Evolutionary conservation across 1,139 yeast genomes (phyloP), one percentile per base, ranked within the genome.

Genomic region (Sugiyamaella paludigena): DNA sequence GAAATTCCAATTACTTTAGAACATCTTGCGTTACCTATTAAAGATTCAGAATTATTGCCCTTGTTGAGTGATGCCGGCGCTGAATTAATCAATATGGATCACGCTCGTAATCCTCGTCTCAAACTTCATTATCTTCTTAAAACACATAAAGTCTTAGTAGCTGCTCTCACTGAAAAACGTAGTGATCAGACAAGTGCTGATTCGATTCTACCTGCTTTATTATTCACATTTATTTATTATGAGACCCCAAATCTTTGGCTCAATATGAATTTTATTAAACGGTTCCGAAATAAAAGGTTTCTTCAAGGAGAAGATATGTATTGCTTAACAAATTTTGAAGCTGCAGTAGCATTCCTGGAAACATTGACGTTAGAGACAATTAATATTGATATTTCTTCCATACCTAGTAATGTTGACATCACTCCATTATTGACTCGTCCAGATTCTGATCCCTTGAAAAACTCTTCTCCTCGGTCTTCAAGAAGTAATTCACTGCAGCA

Each of bases 271-370:
- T 80, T 75, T 59, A 77, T 81, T 49, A 78, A 77, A 52, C 65
- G 84, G 42, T 83, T 81, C 62, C 71, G 84, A 44, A 78, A 80
- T 51, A 69, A 70, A 33, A 62, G 65, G 26, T 68, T 72, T 15
- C 59, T 77, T 36, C 68, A 67, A 27, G 83, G 83, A 27, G 81
- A 79, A 53, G 71, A 78, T 27, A 64, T 79, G 28, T 83, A 80
- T 61, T 80, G 82, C 44, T 62, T 81, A 42, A 83, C 87, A 1
- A 83, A 83, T 59, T 67, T 80, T 43, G 87, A 82, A 57, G 88
- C 88, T 0, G 79, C 84, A 2, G 65, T 81, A 15, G 74, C 76
- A 16, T 80, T 79, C 53, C 57, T 80, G n/a, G 76, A 76, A 39
- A 70, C 76, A 13, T 71, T 76, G 3, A 72, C 77, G 2, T 52